Base-by-base conservation (phyloP, 257 asterid genomes). In the Eucommia ulmoides region DNA sequence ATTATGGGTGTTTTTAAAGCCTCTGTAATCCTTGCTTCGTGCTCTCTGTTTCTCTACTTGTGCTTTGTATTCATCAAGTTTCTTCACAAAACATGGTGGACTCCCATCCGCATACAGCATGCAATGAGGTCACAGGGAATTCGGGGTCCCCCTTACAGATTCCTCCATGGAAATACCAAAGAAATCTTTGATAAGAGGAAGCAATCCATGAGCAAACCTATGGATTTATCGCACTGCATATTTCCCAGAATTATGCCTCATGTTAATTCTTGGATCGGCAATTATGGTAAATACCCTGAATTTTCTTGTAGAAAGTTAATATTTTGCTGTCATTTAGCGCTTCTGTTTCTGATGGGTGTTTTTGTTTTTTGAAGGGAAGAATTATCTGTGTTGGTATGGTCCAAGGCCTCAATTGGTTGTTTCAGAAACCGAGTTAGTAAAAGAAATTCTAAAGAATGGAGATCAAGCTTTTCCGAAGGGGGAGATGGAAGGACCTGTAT, bases 351-450 rank as follows among this genome's bases (percentile, higher is more conserved):
- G n/a, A n/a, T n/a, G n/a, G n/a, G n/a, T n/a, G n/a, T n/a, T n/a
- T n/a, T n/a, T n/a, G n/a, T n/a, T n/a, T n/a, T n/a, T n/a, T n/a
- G n/a, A 70, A 80, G 85, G 85, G 7, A 52, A 67, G 17, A 72
- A 68, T 55, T 66, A 72, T 62, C 6, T 75, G 6, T 11, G 17
- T 12, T 78, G 93, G 92, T 18, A 25, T 11, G 87, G 87, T 10
- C 41, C 54, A 58, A 51, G 33, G 62, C 77, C 86, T 35, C 63
- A 67, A 33, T 11, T 75, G 50, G 64, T 72, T 21, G 65, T 77
- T 4, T 69, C 83, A 21, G 86, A 81, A 47, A 62, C 70, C 16
- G 75, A 80, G 52, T 41, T 74, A 59, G 62, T 77, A 19, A 74
- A 59, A 61, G 86, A 80, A 67, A 52, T 77, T 20, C 68, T 80